These are phyloP conservation scores for Articulospora tetracladia DNA, from an alignment of 495 filamentous ascomycete genomes.

Conservation along the genomic window DNA sequence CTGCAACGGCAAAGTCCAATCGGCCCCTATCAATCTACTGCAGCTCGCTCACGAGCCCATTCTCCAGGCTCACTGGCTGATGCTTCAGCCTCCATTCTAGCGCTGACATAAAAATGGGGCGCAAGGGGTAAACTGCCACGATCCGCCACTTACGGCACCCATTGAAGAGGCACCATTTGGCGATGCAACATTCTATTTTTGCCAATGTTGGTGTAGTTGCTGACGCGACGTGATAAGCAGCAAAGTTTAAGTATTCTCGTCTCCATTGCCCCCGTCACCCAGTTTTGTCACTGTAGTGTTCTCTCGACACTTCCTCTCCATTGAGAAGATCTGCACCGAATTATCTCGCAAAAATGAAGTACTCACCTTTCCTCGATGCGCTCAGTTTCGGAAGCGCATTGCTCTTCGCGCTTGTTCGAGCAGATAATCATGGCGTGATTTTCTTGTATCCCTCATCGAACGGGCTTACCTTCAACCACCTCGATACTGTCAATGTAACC, in stretches of 20 bases:
- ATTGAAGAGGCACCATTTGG: not conserved
- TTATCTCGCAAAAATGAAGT: too few species aligned
- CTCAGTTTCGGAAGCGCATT: not conserved
- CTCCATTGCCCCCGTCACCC: too few species aligned
- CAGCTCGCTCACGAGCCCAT: too few species aligned
- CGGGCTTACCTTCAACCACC: slow-evolving; percentile 1
- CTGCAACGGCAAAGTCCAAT: not conserved
- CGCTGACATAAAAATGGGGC: not conserved
- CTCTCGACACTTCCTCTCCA: too few species aligned
- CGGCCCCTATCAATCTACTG: too few species aligned
- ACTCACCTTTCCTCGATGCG: not conserved
- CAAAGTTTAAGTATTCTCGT: too few species aligned
- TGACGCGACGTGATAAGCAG: not conserved
- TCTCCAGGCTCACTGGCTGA: not conserved
- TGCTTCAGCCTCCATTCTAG: not conserved
- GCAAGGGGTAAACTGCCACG: not conserved
- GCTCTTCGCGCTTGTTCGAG: not conserved
- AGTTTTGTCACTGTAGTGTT: too few species aligned
- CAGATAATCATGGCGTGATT: slow-evolving; percentile 3
- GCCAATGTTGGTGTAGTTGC: not conserved
- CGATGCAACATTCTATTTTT: not conserved
- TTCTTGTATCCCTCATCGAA: slow-evolving; percentile 4
- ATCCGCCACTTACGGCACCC: not conserved
- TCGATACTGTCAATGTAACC: slow-evolving; percentile 10
- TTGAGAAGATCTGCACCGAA: too few species aligned